Percentiles rank a stretch among this genome's conserved stretches.
These are phyloP conservation scores for Phaffomyces opuntiae DNA, from an alignment of 805 yeast species.

Conservation along the genomic window DNA sequence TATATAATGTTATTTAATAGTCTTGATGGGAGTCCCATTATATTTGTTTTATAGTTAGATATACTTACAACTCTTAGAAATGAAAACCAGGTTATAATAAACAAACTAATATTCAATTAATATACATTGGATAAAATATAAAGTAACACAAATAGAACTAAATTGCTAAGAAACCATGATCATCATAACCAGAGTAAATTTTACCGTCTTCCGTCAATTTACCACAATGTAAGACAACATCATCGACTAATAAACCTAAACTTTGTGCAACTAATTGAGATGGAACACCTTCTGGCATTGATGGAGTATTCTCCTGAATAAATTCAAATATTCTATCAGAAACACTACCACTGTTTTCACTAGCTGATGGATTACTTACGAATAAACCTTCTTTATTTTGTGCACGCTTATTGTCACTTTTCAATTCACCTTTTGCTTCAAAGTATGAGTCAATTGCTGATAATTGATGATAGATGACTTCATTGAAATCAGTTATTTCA, in stretches of 20 bases:
- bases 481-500: constrained; percentile 55
- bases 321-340: constrained; percentile 43
- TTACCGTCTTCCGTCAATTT: constrained; percentile 60
- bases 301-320: constrained; percentile 41
- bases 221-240: constrained; percentile 43
- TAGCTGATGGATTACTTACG: constrained; percentile 33
- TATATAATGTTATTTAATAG: too few species aligned
- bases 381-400: constrained; percentile 29
- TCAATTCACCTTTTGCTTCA: constrained; percentile 42
- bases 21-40: too few species aligned
- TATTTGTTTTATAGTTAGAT: too few species aligned
- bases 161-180: constrained; percentile 50
- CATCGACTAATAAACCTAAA: constrained; percentile 42
- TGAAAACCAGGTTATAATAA: too few species aligned
- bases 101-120: too few species aligned
- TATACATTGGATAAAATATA: too few species aligned
- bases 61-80: too few species aligned
- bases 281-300: constrained; percentile 76
- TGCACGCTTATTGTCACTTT: background rate
- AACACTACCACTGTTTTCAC: constrained; percentile 23
- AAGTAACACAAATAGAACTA: constrained; percentile 12
- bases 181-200: constrained; percentile 65
- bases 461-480: constrained; percentile 59
- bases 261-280: constrained; percentile 51
- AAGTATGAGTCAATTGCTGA: constrained; percentile 55